A percentile compares a stretch with the other conserved stretches of the same genome.
Evolutionary conservation across 2,329 filamentous ascomycete species (phyloP).

Genomic region (Dichotomopilus funicola): DNA sequence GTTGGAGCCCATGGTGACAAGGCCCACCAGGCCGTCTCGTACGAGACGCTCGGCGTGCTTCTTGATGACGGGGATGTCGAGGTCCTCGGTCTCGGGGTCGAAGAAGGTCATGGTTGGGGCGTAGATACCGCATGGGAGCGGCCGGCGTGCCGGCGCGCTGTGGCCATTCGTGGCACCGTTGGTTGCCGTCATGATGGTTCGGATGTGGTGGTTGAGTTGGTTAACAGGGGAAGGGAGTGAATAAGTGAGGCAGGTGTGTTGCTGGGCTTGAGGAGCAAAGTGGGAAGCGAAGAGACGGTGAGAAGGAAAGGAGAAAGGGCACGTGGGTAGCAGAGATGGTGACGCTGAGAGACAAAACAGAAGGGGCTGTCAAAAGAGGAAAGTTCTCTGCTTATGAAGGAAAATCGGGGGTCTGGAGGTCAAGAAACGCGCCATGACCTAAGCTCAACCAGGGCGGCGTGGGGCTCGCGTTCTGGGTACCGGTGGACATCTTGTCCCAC

Average conservation of each 20-base stretch:
- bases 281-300: slow-evolving; percentile 10
- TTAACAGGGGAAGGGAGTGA: neutral
- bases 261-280: slow-evolving; percentile 1
- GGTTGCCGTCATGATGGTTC: slow-evolving; percentile 30
- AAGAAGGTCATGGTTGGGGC: slow-evolving; percentile 90
- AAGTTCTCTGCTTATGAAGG: slow-evolving; percentile 29
- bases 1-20: slow-evolving; percentile 86
- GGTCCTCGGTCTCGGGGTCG: slow-evolving; percentile 72
- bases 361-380: slow-evolving; percentile 4
- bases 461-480: slow-evolving; percentile 25
- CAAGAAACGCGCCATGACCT: slow-evolving; percentile 30
- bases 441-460: slow-evolving; percentile 27
- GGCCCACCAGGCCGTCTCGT: slow-evolving; percentile 68
- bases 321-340: slow-evolving; percentile 5
- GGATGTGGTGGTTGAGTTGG: too few species aligned
- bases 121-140: slow-evolving; percentile 76
- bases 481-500: neutral
- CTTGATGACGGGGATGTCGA: slow-evolving; percentile 74
- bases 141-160: slow-evolving; percentile 37
- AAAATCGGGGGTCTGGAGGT: slow-evolving; percentile 16
- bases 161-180: slow-evolving; percentile 32
- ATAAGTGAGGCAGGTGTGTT: slow-evolving; percentile 3
- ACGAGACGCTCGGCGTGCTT: slow-evolving; percentile 74
- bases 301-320: neutral
- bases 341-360: slow-evolving; percentile 3